phyloP scores from a whole-genome alignment of 2,329 filamentous ascomycete genomes.

The Clathrospora elynae region DNA sequence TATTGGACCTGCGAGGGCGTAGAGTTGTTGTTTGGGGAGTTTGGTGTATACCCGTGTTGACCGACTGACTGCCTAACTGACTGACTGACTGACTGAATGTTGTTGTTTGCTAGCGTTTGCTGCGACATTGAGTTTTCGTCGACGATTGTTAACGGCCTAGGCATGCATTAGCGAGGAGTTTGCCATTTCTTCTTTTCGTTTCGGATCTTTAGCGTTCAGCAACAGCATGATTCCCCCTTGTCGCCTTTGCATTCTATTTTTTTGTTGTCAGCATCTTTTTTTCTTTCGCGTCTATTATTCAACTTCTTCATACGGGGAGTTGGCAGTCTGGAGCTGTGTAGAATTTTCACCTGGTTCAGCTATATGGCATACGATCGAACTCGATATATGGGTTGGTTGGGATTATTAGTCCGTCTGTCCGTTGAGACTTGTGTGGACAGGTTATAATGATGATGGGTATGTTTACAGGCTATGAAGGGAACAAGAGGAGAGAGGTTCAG shows the following conservation, averaged over 20 bases:
- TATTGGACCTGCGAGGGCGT: constrained; percentile 53
- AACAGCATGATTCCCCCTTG: constrained; percentile 19
- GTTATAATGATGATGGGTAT: background rate
- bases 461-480: no score
- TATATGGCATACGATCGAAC: background rate
- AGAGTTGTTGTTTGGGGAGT: constrained; percentile 21
- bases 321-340: no score
- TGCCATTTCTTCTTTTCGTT: constrained; percentile 4
- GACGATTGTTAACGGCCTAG: constrained; percentile 11
- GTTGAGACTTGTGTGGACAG: background rate
- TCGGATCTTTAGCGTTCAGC: no score
- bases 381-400: no score
- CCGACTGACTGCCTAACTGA: no score
- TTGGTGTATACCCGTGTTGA: constrained; percentile 18
- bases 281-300: constrained; percentile 1
- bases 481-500: constrained; percentile 1
- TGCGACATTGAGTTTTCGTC: constrained; percentile 9
- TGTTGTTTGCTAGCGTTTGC: background rate
- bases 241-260: constrained; percentile 5
- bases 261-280: background rate
- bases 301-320: no score
- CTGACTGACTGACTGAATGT: no score
- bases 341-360: background rate
- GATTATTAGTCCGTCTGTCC: no score
- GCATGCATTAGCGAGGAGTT: constrained; percentile 20